Conservation (phyloP, 352 stramenopile species). For the Pythium aquatile region DNA sequence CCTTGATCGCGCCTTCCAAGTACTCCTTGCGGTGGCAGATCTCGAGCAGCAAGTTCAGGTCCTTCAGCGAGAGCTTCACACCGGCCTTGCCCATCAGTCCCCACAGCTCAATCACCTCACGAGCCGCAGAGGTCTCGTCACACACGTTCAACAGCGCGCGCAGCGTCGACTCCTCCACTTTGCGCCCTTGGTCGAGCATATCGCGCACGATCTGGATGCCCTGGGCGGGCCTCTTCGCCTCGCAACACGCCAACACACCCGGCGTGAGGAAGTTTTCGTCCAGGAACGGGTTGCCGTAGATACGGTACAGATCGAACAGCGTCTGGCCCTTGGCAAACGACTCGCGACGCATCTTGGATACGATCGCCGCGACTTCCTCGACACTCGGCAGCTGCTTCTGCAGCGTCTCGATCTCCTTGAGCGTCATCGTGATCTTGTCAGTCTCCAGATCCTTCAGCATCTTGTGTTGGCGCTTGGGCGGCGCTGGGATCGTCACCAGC, state of each 20-base stretch:
- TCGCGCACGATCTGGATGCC: conserved; percentile 79
- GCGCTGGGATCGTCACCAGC: neutral
- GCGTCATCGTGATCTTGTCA: conserved; percentile 70
- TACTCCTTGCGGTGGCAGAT: conserved; percentile 82
- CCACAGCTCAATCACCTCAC: conserved; percentile 70
- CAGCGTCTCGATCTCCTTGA: conserved; percentile 69
- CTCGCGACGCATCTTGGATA: conserved; percentile 56
- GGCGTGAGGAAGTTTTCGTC: conserved; percentile 81
- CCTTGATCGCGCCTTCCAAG: conserved; percentile 70
- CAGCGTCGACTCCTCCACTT: conserved; percentile 73
- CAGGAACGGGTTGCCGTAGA: conserved; percentile 82
- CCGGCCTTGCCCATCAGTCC: conserved; percentile 64
- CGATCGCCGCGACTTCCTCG: conserved; percentile 56
- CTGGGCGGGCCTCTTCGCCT: conserved; percentile 67
- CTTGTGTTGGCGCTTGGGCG: conserved; percentile 14
- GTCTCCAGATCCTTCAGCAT: conserved; percentile 41
- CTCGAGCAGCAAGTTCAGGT: conserved; percentile 70
- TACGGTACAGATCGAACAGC: conserved; percentile 84
- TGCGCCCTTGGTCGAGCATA: conserved; percentile 84
- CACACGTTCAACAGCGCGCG: conserved; percentile 71
- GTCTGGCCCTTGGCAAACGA: conserved; percentile 77
- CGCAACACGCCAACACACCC: conserved; percentile 75
- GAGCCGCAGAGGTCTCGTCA: conserved; percentile 60
- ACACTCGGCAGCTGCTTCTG: conserved; percentile 75
- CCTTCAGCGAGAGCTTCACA: conserved; percentile 47